Evolutionary conservation across 164 flowering plant species (phyloP).

Genomic region (Litsea cubeba): DNA sequence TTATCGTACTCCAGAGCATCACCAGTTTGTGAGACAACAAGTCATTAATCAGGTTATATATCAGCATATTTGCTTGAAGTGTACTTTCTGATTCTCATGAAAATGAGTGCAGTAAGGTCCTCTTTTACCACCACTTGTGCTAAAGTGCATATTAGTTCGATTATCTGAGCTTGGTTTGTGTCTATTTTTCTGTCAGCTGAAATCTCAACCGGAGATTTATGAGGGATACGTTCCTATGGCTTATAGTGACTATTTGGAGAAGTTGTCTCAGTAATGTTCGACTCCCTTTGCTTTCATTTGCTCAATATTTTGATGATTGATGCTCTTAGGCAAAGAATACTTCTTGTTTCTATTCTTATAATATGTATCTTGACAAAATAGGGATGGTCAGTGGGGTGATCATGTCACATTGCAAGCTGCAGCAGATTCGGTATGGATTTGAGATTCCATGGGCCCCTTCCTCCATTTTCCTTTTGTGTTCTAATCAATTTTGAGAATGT

Average conservation of each 20-base stretch:
- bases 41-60: slow-evolving; percentile 64
- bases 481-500: neutral
- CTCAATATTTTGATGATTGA: neutral
- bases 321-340: neutral
- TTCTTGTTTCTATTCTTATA: slow-evolving; percentile 9
- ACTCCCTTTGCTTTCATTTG: neutral
- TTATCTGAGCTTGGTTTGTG: no score
- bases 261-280: slow-evolving; percentile 59
- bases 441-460: neutral
- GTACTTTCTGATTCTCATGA: neutral
- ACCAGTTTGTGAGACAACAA: slow-evolving; percentile 69
- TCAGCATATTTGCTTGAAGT: neutral
- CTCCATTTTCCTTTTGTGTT: neutral
- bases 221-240: slow-evolving; percentile 91
- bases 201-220: slow-evolving; percentile 56
- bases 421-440: slow-evolving; percentile 70
- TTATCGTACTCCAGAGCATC: slow-evolving; percentile 77
- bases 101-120: neutral
- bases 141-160: neutral
- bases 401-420: slow-evolving; percentile 88
- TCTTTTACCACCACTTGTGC: neutral
- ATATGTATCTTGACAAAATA: slow-evolving; percentile 21
- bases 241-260: slow-evolving; percentile 72
- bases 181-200: slow-evolving; percentile 40
- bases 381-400: slow-evolving; percentile 98